Base-by-base conservation (phyloP, 345 rosid genomes). In the Hibiscus syriacus region DNA sequence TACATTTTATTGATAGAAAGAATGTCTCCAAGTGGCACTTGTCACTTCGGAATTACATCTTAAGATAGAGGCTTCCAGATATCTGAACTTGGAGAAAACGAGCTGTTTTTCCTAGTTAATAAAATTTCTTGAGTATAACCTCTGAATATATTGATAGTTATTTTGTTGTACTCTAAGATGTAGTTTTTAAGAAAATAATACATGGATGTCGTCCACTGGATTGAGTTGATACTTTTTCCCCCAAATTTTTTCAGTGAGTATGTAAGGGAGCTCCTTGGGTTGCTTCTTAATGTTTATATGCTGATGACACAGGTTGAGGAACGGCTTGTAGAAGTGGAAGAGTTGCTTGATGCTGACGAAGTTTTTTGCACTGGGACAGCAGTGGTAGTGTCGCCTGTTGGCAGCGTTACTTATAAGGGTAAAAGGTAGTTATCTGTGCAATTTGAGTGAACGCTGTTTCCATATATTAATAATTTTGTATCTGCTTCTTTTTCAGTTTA, bases 331-430 rank as follows among this genome's bases (percentile, higher is more conserved):
- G 38, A 78, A 0, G 89, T 89, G 62, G 92, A 86, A 52, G 99
- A 94, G 65, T 79, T 94, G 79, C 85, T 94, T 59, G 89, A 81
- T 70, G 97, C 99, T 0, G 97, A 91, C 57, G 99, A 94, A 77
- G 95, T 91, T 34, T 94, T 94, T 78, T 94, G 96, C 75, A 94
- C 96, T 2, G 97, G 99, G 36, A 94, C 99, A 16, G 97, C 99
- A 0, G 99, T 94, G 68, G 97, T 94, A 68, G 84, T 94, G 27
- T 94, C 99, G 26, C 97, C 97, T 0, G 96, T 94, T 26, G 97
- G 97, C 50, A 94, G 97, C 75, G 81, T 94, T 71, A 87, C 97
- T 23, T 89, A 86, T 74, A 86, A 64, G 69, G 92, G 78, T 74
- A 72, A 70, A 86, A 91, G 92, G 97, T 91, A 82, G 26, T 4